Conservation (phyloP, 192 early-diverging fungal species). For the Linnemannia zychae region DNA sequence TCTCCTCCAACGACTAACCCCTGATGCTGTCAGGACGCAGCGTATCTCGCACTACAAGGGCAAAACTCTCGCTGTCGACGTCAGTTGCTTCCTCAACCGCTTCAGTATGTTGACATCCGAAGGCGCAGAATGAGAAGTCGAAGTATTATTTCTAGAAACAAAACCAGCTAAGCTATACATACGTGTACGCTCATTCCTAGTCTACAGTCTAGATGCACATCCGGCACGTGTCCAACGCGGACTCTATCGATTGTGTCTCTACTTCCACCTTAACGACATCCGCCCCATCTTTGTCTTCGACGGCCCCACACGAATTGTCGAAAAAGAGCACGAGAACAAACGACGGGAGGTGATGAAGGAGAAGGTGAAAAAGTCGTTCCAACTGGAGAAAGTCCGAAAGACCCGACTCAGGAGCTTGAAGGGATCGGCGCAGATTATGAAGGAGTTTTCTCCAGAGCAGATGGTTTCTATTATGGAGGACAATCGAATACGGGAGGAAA, state of each 20-base stretch:
- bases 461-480: slow-evolving; percentile 16
- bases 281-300: slow-evolving; percentile 83
- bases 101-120: slow-evolving; percentile 56
- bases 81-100: slow-evolving; percentile 66
- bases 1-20: slow-evolving; percentile 66
- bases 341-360: slow-evolving; percentile 41
- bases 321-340: slow-evolving; percentile 65
- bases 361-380: slow-evolving; percentile 48
- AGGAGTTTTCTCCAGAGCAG: not conserved
- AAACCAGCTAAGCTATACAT: too few species aligned
- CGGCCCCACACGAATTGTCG: slow-evolving; percentile 59
- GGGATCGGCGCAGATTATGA: slow-evolving; percentile 19
- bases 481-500: not conserved
- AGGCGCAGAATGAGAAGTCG: too few species aligned
- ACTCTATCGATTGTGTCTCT: slow-evolving; percentile 67
- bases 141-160: too few species aligned
- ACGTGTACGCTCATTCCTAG: not conserved
- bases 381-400: slow-evolving; percentile 54
- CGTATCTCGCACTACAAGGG: slow-evolving; percentile 54
- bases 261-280: slow-evolving; percentile 63
- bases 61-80: slow-evolving; percentile 67
- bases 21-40: slow-evolving; percentile 53
- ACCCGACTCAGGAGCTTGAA: slow-evolving; percentile 42
- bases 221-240: slow-evolving; percentile 69
- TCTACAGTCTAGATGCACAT: slow-evolving; percentile 57